phyloP scores from a whole-genome alignment of 2,329 filamentous ascomycete genomes.

The Aspergillus fijiensis region DNA sequence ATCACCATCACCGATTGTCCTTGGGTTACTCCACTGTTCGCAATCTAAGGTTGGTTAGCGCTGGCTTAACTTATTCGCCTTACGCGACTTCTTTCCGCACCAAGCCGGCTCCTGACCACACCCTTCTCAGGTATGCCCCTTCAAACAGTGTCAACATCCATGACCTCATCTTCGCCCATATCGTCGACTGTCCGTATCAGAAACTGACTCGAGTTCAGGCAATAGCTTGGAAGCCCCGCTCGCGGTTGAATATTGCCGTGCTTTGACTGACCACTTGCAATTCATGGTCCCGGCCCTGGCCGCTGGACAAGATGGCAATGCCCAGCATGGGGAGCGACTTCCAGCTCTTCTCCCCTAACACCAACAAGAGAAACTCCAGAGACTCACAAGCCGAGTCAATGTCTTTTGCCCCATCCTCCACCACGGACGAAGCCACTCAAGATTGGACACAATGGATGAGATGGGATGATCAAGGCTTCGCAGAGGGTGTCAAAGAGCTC shows the following conservation, averaged over 20 bases:
- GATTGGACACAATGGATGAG: slow-evolving; percentile 50
- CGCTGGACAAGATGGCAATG: slow-evolving; percentile 23
- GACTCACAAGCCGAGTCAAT: slow-evolving; percentile 18
- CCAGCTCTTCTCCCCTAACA: slow-evolving; percentile 33
- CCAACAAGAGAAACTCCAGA: slow-evolving; percentile 22
- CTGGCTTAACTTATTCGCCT: not conserved
- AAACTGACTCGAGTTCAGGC: not conserved
- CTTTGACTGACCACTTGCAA: not conserved
- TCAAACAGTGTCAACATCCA: not conserved
- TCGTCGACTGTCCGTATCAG: not conserved
- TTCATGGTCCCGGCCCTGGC: slow-evolving; percentile 22
- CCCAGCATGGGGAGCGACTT: slow-evolving; percentile 34
- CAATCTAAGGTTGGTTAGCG: not conserved
- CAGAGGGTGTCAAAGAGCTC: slow-evolving; percentile 29
- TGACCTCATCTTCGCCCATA: not conserved
- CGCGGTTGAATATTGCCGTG: not conserved
- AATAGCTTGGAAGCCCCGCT: not conserved
- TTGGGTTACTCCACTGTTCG: not conserved
- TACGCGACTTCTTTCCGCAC: slow-evolving; percentile 9
- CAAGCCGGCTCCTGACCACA: slow-evolving; percentile 6
- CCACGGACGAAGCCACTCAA: slow-evolving; percentile 32
- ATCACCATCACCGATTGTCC: not conserved
- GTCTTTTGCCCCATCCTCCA: slow-evolving; percentile 20
- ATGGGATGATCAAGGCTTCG: slow-evolving; percentile 42
- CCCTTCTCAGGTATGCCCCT: slow-evolving; percentile 8